Evolutionary conservation across 1,284 basidiomycete species (phyloP).

Genomic region (Cryptococcus depauperatus): DNA sequence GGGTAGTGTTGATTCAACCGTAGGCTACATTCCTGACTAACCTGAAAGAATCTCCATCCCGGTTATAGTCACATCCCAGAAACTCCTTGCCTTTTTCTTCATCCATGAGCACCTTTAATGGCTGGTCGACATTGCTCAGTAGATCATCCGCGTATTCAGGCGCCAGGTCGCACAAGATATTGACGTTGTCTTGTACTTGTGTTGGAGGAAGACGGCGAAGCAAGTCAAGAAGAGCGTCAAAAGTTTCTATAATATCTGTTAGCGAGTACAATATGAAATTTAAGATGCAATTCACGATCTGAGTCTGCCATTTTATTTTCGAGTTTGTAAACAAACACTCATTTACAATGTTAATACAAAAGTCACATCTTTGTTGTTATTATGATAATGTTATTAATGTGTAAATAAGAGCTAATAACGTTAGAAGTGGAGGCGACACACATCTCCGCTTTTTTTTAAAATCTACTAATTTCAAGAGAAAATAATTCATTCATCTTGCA

Average conservation of each 20-base stretch:
- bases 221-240: slow-evolving; percentile 89
- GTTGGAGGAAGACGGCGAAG: slow-evolving; percentile 91
- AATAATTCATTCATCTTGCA: no score
- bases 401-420: no score
- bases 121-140: slow-evolving; percentile 89
- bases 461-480: no score
- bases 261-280: background rate
- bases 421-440: no score
- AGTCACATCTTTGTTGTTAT: no score
- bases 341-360: no score
- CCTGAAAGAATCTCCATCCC: slow-evolving; percentile 93
- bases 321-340: no score
- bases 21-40: slow-evolving; percentile 34
- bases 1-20: background rate
- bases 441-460: no score
- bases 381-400: no score
- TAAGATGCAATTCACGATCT: slow-evolving; percentile 15
- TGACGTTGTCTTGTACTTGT: slow-evolving; percentile 80
- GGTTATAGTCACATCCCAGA: slow-evolving; percentile 94
- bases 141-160: slow-evolving; percentile 97
- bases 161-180: slow-evolving; percentile 68
- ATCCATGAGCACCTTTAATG: slow-evolving; percentile 74
- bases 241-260: slow-evolving; percentile 10
- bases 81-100: slow-evolving; percentile 68
- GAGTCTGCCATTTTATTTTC: slow-evolving; percentile 19